Evolutionary conservation across 192 early-diverging fungal genomes (phyloP), one percentile per base, ranked within the genome.

Genomic region (Thamnidium elegans): DNA sequence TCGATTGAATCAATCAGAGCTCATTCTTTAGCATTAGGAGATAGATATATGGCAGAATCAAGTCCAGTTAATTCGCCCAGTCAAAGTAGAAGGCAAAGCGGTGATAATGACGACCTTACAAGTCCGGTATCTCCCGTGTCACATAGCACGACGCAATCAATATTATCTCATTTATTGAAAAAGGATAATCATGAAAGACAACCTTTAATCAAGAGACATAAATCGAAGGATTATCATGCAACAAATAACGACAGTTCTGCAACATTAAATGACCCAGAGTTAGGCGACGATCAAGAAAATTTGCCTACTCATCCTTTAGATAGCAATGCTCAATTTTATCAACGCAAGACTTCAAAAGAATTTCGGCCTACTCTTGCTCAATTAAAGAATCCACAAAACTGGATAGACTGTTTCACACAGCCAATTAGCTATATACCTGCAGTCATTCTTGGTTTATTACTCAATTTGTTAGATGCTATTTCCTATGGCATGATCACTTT

Each of bases 381-480:
- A 26, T 26, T 26, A 26, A 26, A 7, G 9, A 56, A 65, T 63
- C 31, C 51, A 42, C 21, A 23, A 63, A 17, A n/a, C 21, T 8
- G 21, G 58, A 44, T 21, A 51, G 64, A 48, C 51, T 62, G 54
- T 31, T 17, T 81, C 13, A 36, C 76, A 10, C 78, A 81, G 55
- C 89, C 87, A 0, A 51, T 88, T 52, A 78, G 81, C 20, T 92
- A 85, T 66, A 76, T 95, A 7, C 97, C 97, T 5, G 94, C 95
- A 0, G 95, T 96, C 3, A 73, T 93, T 36, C 82, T 99, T 9
- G 95, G 93, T 1, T 73, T 98, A 44, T 84, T 97, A 47, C 78
- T 99, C 39, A 99, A 95, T 77, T 70, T 99, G 44, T 79, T 99
- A 43, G 97, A 99, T 72, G 93, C 93, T 9, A 84, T 96, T 36